phyloP scores from a whole-genome alignment of 1,139 yeast genomes.

The Wickerhamiella pararugosa region DNA sequence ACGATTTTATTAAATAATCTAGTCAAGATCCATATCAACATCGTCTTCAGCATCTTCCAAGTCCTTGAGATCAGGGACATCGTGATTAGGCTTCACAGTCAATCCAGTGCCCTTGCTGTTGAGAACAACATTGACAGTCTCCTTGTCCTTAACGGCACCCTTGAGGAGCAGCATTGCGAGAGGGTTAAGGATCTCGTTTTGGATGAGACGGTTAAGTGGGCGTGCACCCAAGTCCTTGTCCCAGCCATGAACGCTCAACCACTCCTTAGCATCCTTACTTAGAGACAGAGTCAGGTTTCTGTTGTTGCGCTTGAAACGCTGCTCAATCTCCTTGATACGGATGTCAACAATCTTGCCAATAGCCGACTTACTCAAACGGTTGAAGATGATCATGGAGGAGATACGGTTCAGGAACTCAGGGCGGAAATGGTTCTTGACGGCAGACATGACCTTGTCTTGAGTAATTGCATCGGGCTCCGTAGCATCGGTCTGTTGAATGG shows the following conservation, averaged over 20 bases:
- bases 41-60: constrained; percentile 29
- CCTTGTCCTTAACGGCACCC: constrained; percentile 82
- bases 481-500: constrained; percentile 52
- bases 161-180: constrained; percentile 77
- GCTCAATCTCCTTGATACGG: constrained; percentile 69
- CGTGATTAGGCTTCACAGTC: constrained; percentile 78
- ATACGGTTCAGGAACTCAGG: constrained; percentile 97
- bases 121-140: constrained; percentile 50
- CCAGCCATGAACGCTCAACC: constrained; percentile 63
- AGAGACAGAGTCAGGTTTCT: constrained; percentile 57
- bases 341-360: constrained; percentile 82
- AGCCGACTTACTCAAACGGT: constrained; percentile 80
- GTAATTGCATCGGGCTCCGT: constrained; percentile 41
- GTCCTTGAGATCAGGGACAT: constrained; percentile 27
- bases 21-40: constrained; percentile 36
- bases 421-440: constrained; percentile 84
- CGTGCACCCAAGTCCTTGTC: constrained; percentile 93
- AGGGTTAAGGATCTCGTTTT: constrained; percentile 69
- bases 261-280: constrained; percentile 61
- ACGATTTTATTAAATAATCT: background rate
- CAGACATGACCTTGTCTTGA: constrained; percentile 62
- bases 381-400: constrained; percentile 81
- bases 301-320: constrained; percentile 71
- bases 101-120: constrained; percentile 39
- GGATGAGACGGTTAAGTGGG: constrained; percentile 89